Base-by-base conservation (phyloP, 1,284 basidiomycete genomes). In the Ustilago xerochloae region DNA sequence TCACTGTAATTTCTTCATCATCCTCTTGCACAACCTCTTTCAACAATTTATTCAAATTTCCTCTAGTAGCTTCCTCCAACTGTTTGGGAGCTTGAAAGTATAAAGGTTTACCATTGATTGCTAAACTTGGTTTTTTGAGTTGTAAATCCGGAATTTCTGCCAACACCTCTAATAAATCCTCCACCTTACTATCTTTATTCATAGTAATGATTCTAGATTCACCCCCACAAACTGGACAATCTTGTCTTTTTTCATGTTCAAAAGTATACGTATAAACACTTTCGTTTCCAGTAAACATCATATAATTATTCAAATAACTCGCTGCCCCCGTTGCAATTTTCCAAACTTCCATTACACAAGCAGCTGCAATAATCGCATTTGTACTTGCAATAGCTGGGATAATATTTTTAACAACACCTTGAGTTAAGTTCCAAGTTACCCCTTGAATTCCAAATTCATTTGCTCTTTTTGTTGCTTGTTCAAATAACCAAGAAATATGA, bases 331-430 rank as follows among this genome's bases (percentile, higher is more conserved):
- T 99, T 18, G 94, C 96, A 63, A 99, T 93, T 86, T 99, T 99
- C 89, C 99, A 94, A 9, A 97, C 97, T 86, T 99, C 97, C 77
- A 97, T 97, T 82, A 96, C 99, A 86, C 97, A 99, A 3, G 95
- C 93, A 15, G 96, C 95, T 4, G 81, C 81, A 47, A 84, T 80
- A 50, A 84, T 71, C 18, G 82, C 81, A 50, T 84, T 84, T 16
- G 82, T 84, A 22, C 71, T 76, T 4, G 82, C 82, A 32, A 84
- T 81, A 30, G 97, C 96, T 1, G 96, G 96, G 74, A 99, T 99
- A 85, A 99, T 98, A 84, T 98, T 97, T 88, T 99, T 99, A 52
- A 99, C 95, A 32, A 99, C 97, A 47, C 97, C 97, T 85, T 99
- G 97, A 0, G 97, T 99, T 43, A 97, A 87, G 5, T 92, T 91